Conservation (phyloP, 305 asterid genomes). For the Fraxinus angustifolia region DNA sequence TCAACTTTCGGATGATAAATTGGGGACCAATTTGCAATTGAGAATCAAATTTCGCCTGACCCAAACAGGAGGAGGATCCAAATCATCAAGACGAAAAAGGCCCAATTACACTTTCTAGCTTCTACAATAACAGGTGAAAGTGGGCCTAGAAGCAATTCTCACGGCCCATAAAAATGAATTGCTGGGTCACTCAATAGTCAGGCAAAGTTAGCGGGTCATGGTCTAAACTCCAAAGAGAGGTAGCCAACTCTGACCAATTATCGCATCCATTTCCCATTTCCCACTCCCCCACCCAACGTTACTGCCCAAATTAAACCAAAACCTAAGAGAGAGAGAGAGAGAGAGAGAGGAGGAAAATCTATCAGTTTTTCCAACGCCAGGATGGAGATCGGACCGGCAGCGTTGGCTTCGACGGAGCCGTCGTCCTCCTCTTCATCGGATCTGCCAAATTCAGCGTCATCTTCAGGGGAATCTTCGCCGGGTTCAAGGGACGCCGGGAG, state of each 20-base stretch:
- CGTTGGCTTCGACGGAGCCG: constrained; percentile 41
- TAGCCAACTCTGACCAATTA: neutral
- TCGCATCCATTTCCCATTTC: neutral
- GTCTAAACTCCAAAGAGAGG: neutral
- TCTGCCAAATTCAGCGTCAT: constrained; percentile 31
- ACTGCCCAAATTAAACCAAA: neutral
- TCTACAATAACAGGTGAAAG: neutral
- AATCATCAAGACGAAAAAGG: neutral
- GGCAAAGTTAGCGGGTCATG: neutral
- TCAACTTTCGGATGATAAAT: neutral
- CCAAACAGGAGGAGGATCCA: neutral
- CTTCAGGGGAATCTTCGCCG: constrained; percentile 46
- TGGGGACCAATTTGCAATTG: neutral
- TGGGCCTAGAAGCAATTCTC: neutral
- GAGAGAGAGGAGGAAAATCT: constrained; percentile 27
- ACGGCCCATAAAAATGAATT: neutral
- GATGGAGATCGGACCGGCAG: constrained; percentile 87
- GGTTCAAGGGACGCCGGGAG: constrained; percentile 30
- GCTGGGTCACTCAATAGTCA: neutral
- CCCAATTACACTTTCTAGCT: neutral
- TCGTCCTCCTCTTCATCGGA: constrained; percentile 35
- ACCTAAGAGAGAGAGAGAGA: constrained; percentile 37
- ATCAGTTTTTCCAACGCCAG: constrained; percentile 45
- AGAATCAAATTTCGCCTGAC: neutral
- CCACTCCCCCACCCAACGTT: neutral